Percentiles rank a stretch among this genome's conserved stretches.
phyloP scores from a whole-genome alignment of 179 eudicot genomes.

The Silene coronaria region DNA sequence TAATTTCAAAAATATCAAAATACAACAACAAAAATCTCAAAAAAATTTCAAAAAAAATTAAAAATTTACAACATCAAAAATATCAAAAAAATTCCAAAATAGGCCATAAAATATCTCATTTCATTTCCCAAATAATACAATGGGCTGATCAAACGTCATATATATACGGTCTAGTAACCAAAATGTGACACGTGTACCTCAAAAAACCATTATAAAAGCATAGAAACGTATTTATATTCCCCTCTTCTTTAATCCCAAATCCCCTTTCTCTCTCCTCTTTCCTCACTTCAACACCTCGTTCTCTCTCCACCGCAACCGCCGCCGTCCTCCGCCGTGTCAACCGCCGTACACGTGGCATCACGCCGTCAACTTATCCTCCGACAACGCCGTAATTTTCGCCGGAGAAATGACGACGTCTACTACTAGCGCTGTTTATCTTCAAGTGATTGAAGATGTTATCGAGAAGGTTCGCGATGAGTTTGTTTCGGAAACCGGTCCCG shows the following conservation, averaged over 20 bases:
- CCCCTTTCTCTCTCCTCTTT: slow-evolving; percentile 14
- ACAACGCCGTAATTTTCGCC: neutral
- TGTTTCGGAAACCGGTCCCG: slow-evolving; percentile 59
- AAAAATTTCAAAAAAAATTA: too few species aligned
- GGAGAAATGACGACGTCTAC: slow-evolving; percentile 48
- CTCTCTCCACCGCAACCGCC: slow-evolving; percentile 8
- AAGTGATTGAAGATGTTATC: slow-evolving; percentile 86
- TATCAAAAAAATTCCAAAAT: too few species aligned
- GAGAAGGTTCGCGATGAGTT: slow-evolving; percentile 89
- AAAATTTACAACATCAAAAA: too few species aligned
- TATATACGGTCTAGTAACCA: neutral
- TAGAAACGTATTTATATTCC: slow-evolving; percentile 99
- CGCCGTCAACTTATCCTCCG: neutral
- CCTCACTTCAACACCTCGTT: neutral
- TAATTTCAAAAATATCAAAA: too few species aligned
- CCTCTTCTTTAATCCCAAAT: slow-evolving; percentile 11
- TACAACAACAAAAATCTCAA: too few species aligned
- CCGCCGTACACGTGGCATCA: neutral
- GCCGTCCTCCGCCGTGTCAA: neutral
- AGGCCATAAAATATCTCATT: too few species aligned
- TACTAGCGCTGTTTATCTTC: slow-evolving; percentile 69
- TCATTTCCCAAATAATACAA: too few species aligned
- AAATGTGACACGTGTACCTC: slow-evolving; percentile 24
- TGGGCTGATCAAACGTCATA: too few species aligned
- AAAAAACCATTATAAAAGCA: slow-evolving; percentile 42